A percentile compares a stretch with the other conserved stretches of the same genome.
These are phyloP conservation scores for Colletotrichum musae DNA, from an alignment of 2,329 filamentous ascomycete species.

Conservation along the genomic window DNA sequence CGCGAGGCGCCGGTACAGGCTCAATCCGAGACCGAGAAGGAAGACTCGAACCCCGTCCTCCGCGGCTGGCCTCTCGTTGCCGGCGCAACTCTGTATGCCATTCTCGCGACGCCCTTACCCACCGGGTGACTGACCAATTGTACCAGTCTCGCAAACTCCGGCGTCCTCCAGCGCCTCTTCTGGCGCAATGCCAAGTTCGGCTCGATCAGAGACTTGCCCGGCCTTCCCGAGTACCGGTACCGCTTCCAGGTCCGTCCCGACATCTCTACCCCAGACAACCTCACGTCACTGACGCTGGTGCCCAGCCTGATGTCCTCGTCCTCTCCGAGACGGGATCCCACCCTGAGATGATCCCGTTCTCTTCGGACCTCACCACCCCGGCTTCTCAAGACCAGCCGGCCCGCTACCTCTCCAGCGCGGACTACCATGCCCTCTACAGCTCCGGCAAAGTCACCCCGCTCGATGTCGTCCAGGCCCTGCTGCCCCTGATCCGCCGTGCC, in stretches of 20 bases:
- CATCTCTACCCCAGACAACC: too few species aligned
- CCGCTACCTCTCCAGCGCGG: conserved; percentile 78
- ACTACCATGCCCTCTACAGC: conserved; percentile 84
- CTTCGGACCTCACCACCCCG: conserved; percentile 56
- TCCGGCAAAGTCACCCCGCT: conserved; percentile 79
- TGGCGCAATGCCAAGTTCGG: conserved; percentile 78
- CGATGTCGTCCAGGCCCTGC: conserved; percentile 78
- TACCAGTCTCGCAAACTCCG: conserved; percentile 71
- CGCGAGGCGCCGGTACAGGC: conserved; percentile 23
- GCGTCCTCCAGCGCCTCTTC: conserved; percentile 73
- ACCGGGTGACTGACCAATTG: neutral
- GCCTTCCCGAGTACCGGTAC: conserved; percentile 60
- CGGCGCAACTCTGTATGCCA: conserved; percentile 71
- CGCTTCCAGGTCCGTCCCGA: conserved; percentile 62
- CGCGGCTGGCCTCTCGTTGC: conserved; percentile 75
- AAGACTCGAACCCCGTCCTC: conserved; percentile 78
- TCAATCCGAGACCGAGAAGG: conserved; percentile 35
- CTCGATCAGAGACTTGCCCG: conserved; percentile 60
- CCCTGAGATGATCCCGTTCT: conserved; percentile 40
- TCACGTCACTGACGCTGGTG: conserved; percentile 22
- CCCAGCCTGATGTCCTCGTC: conserved; percentile 69
- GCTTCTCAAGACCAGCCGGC: conserved; percentile 58
- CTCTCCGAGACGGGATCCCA: conserved; percentile 56
- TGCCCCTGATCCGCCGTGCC: conserved; percentile 78
- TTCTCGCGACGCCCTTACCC: neutral